Base-by-base conservation (phyloP, 2,329 filamentous ascomycete genomes). In the Fusarium incarnatum region DNA sequence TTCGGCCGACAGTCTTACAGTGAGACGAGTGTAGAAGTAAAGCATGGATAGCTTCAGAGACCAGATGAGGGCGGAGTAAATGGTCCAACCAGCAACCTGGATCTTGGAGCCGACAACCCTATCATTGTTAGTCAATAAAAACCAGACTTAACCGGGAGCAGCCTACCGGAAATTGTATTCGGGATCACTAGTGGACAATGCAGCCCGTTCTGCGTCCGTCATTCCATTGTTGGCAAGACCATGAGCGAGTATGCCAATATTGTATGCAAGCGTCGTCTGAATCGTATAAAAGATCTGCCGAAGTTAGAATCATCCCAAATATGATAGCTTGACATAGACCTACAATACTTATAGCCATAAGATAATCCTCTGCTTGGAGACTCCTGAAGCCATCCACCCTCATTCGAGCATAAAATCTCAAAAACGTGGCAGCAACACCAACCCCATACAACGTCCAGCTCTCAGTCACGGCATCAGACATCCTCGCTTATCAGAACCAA, bases 171-270 rank as follows among this genome's bases (percentile, higher is more conserved):
- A 40, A 4, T 74, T 65, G 61, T 82, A 86, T 70, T 87, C 85
- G 11, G 79, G 74, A 10, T 81, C 82, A 9, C 74, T 59, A 0
- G 81, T 77, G 8, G 79, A 78, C 9, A 89, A 77, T 0, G 78
- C 73, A 4, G 70, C 74, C 8, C 87, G 82, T 62, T 87, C 74
- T 20, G 80, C 80, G 13, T 83, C 78, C 1, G 85, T 84, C 83
- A 89, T 87, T 53, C 81, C 76, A 70, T 86, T 86, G 68, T 88
- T 88, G 30, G 86, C 85, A 4, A 88, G 78, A 2, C 86, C 86
- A 45, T 79, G 77, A 47, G 80, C 85, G 63, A 78, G 78, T 13
- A 81, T 81, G 10, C 83, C 83, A 5, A 86, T 81, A 30, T 79
- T 79, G 68, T 87, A 86, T 9, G 84, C 85, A 5, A 85, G 79